Percentiles rank a stretch among this genome's conserved stretches.
Conservation (phyloP, 257 asterid genomes). For the Anisodus tanguticus region DNA sequence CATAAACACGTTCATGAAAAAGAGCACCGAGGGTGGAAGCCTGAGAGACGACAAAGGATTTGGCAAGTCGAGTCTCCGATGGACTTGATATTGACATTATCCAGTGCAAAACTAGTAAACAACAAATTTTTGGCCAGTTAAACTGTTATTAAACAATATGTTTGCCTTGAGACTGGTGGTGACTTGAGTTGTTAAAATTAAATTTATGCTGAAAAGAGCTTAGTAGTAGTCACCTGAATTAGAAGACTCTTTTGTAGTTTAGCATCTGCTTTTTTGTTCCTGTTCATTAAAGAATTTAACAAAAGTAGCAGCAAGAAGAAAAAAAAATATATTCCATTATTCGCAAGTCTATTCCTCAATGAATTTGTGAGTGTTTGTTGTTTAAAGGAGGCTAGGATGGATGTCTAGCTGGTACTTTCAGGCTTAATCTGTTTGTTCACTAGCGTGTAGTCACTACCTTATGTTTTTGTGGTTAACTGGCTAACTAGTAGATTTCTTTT, state of each 20-base stretch:
- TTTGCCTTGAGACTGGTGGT: neutral
- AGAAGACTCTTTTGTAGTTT: neutral
- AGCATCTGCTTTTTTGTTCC: conserved; percentile 4
- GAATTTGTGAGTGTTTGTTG: neutral
- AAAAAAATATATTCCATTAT: conserved; percentile 4
- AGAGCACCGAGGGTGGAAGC: neutral
- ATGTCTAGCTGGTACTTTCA: neutral
- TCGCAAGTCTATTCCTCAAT: neutral
- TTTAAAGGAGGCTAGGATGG: neutral
- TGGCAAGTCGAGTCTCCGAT: neutral
- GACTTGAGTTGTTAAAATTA: neutral
- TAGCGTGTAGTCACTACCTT: neutral
- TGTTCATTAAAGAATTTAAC: neutral
- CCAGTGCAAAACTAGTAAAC: neutral
- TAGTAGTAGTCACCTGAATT: neutral
- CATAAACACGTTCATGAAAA: neutral
- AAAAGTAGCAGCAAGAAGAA: neutral
- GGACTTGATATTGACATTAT: neutral
- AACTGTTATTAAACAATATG: neutral
- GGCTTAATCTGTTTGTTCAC: neutral
- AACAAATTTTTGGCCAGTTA: neutral
- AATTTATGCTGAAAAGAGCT: neutral
- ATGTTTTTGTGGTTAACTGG: neutral
- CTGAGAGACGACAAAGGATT: neutral
- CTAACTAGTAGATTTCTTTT: neutral